Percentiles rank a stretch among this genome's conserved stretches.
These are phyloP conservation scores for Medicago truncatula DNA, from an alignment of 306 rosid species.

Conservation along the genomic window DNA sequence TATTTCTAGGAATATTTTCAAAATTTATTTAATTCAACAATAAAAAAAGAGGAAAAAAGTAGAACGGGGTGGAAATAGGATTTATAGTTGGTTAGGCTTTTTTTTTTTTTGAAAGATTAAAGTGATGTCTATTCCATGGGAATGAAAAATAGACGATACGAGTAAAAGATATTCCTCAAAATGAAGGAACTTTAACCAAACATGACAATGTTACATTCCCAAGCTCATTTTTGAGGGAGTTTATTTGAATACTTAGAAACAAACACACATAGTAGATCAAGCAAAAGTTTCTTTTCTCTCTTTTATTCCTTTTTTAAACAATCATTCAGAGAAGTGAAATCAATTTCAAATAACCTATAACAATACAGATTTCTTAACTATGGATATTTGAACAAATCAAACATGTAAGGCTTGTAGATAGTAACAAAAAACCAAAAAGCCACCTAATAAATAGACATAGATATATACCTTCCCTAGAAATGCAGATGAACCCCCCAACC, in stretches of 20 bases:
- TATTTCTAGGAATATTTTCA: neutral
- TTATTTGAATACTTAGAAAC: neutral
- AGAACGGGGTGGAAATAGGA: neutral
- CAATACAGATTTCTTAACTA: neutral
- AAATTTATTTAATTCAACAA: neutral
- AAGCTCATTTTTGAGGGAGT: neutral
- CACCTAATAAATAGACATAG: conserved; percentile 27
- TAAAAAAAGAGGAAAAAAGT: neutral
- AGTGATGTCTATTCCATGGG: neutral
- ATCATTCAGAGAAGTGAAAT: neutral
- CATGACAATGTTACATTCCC: conserved; percentile 7
- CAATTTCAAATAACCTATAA: neutral
- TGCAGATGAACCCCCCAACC: conserved; percentile 90
- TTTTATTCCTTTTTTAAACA: neutral
- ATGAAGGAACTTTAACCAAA: neutral
- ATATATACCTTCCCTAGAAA: conserved; percentile 88
- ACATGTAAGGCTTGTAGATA: neutral
- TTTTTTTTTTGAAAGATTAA: too few relatives aligned
- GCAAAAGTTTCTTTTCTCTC: neutral
- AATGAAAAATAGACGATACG: neutral
- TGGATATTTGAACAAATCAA: neutral
- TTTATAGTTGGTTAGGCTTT: neutral
- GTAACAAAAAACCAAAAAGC: conserved; percentile 19
- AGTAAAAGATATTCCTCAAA: neutral
- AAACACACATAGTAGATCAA: neutral